Conservation (phyloP, 345 rosid species). For the Rhizophora mangle region DNA sequence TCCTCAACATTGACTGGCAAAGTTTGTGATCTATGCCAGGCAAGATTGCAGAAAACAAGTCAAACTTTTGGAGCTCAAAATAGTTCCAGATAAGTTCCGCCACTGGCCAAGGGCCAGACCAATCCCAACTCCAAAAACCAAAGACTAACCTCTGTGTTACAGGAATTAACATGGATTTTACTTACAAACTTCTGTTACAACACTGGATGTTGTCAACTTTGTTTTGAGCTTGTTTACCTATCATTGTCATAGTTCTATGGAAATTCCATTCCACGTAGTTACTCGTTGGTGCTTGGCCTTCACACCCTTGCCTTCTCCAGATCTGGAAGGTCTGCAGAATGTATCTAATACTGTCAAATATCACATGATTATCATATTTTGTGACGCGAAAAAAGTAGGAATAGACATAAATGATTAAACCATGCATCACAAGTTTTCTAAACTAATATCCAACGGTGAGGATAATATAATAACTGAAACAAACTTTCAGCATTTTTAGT, state of each 20-base stretch:
- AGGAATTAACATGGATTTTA: not conserved
- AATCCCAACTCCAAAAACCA: not conserved
- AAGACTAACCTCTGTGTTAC: not conserved
- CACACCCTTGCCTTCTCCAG: constrained; percentile 78
- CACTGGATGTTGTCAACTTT: not conserved
- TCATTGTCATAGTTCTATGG: not conserved
- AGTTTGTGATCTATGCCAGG: not conserved
- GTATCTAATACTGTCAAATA: constrained; percentile 4
- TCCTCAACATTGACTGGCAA: not conserved
- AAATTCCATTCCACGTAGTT: not conserved
- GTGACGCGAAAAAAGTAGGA: not conserved
- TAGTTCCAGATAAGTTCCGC: not conserved
- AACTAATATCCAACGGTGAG: too few relatives aligned
- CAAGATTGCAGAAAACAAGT: not conserved
- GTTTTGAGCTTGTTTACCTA: not conserved
- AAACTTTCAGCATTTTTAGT: too few relatives aligned
- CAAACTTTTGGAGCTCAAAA: not conserved
- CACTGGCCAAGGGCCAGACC: too few relatives aligned
- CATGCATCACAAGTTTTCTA: too few relatives aligned
- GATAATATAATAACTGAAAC: too few relatives aligned
- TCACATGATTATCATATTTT: not conserved
- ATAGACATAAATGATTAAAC: not conserved
- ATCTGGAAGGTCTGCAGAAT: constrained; percentile 87
- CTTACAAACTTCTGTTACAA: constrained; percentile 5
- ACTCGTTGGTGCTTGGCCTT: not conserved